A percentile compares a stretch with the other conserved stretches of the same genome.
phyloP scores from a whole-genome alignment of 1,284 basidiomycete species.

The Austroboletus novae-zelandiae region DNA sequence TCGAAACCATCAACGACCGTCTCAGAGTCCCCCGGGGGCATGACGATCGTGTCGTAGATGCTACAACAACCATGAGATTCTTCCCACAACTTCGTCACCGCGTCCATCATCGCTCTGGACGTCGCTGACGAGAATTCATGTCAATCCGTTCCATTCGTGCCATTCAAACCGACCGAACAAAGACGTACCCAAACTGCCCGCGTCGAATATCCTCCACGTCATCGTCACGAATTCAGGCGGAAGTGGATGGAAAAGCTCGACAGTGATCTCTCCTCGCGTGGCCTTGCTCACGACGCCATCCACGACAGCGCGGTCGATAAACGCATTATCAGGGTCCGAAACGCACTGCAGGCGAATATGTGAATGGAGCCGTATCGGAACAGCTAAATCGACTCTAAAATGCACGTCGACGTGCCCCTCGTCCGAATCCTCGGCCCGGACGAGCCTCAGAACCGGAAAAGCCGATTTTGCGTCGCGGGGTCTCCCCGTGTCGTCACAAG shows the following conservation, averaged over 20 bases:
- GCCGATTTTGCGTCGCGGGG: constrained; percentile 40
- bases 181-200: constrained; percentile 51
- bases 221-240: constrained; percentile 56
- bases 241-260: constrained; percentile 52
- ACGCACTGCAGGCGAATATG: constrained; percentile 60
- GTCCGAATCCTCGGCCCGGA: constrained; percentile 30
- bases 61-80: constrained; percentile 46
- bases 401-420: constrained; percentile 43
- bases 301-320: constrained; percentile 43
- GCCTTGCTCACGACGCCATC: constrained; percentile 56
- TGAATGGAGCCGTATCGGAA: constrained; percentile 52
- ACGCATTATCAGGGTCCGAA: constrained; percentile 51
- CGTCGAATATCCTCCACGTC: constrained; percentile 63
- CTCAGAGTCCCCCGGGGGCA: constrained; percentile 13
- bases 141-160: not conserved
- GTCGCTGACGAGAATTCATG: constrained; percentile 40
- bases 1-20: not conserved
- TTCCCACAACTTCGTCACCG: constrained; percentile 44
- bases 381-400: constrained; percentile 52
- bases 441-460: constrained; percentile 38
- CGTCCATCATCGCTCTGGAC: constrained; percentile 61
- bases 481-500: constrained; percentile 56
- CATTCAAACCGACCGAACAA: not conserved
- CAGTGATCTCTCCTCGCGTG: constrained; percentile 49
- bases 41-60: constrained; percentile 47